phyloP scores from a whole-genome alignment of 192 early-diverging fungal genomes.

The Coemansia sp. region DNA sequence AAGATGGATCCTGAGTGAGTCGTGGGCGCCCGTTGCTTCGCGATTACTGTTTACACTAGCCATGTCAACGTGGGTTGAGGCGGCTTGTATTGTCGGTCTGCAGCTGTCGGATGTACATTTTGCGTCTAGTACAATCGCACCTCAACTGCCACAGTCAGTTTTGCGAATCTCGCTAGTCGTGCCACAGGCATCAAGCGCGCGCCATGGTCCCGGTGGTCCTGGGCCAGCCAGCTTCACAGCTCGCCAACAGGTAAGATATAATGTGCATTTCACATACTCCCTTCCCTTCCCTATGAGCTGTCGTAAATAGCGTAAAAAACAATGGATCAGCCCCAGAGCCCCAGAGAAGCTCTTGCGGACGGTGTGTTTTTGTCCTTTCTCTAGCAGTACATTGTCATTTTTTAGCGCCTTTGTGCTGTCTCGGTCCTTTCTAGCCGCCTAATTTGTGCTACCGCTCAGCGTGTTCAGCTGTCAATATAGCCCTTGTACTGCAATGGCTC shows the following conservation, averaged over 20 bases:
- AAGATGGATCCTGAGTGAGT: constrained; percentile 26
- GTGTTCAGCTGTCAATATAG: constrained; percentile 1
- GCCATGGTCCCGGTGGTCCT: neutral
- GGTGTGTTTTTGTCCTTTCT: neutral
- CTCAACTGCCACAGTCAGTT: constrained; percentile 47
- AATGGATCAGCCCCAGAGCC: neutral
- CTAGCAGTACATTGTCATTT: neutral
- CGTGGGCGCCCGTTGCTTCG: constrained; percentile 31
- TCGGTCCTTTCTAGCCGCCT: neutral
- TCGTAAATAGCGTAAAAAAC: neutral
- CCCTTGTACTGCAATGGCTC: constrained; percentile 7
- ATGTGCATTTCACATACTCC: constrained; percentile 5
- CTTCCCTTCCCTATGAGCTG: neutral
- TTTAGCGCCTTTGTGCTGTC: neutral
- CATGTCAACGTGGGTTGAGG: constrained; percentile 48
- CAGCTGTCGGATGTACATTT: constrained; percentile 44
- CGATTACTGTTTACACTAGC: constrained; percentile 45
- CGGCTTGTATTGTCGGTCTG: constrained; percentile 25
- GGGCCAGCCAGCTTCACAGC: constrained; percentile 7
- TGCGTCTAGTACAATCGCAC: constrained; percentile 51
- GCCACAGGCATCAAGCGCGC: constrained; percentile 6
- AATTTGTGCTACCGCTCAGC: neutral
- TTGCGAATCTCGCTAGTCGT: constrained; percentile 35
- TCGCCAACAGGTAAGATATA: constrained; percentile 47
- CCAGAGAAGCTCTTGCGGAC: neutral